phyloP scores from a whole-genome alignment of 805 yeast species.

The Candida xiaguanensis region DNA sequence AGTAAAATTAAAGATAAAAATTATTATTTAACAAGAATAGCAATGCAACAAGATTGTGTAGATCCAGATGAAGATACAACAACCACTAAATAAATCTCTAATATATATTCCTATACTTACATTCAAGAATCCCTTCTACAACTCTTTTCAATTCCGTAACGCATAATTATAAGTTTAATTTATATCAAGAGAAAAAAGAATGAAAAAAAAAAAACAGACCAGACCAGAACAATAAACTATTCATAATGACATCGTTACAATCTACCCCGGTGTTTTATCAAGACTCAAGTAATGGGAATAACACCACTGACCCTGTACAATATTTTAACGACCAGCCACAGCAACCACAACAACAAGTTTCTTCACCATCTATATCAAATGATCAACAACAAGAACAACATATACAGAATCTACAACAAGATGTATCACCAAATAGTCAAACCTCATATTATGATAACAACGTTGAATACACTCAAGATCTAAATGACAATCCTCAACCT shows the following conservation, averaged over 20 bases:
- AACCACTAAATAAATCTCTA: background rate
- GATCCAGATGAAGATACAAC: conserved; percentile 14
- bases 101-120: no score
- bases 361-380: background rate
- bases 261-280: conserved; percentile 26
- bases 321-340: background rate
- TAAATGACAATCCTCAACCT: no score
- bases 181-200: background rate
- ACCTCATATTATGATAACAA: conserved; percentile 2
- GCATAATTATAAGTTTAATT: no score
- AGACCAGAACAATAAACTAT: background rate
- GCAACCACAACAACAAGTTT: background rate
- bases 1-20: conserved; percentile 12
- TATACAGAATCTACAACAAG: background rate
- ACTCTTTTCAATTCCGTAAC: background rate
- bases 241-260: conserved; percentile 27
- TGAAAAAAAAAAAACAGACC: background rate
- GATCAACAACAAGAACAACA: background rate
- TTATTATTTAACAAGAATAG: conserved; percentile 26
- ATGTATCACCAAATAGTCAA: background rate
- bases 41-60: conserved; percentile 38
- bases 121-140: no score
- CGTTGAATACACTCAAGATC: conserved; percentile 6
- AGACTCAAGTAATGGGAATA: conserved; percentile 11
- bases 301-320: background rate